These are phyloP conservation scores for Kandelia obovata DNA, from an alignment of 345 rosid species.

Conservation along the genomic window DNA sequence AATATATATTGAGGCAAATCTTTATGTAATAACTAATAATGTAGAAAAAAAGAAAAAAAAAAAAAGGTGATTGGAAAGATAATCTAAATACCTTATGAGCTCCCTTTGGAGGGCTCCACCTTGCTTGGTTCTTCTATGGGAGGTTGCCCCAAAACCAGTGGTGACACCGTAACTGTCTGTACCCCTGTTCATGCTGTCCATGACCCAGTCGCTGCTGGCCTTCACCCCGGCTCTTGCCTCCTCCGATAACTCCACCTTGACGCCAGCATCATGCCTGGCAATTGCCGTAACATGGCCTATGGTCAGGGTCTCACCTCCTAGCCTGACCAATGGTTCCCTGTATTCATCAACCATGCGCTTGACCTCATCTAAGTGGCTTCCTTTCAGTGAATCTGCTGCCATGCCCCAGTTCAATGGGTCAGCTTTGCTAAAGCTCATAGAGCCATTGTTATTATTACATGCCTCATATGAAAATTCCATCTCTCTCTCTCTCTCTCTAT, in stretches of 20 bases:
- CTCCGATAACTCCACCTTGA: constrained; percentile 22
- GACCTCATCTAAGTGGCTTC: constrained; percentile 85
- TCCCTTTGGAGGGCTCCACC: constrained; percentile 28
- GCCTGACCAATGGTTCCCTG: constrained; percentile 48
- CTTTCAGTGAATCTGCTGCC: constrained; percentile 64
- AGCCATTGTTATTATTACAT: background rate
- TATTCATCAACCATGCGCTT: constrained; percentile 65
- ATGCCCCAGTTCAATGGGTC: constrained; percentile 75
- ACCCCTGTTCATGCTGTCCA: constrained; percentile 22
- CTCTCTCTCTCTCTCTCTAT: background rate
- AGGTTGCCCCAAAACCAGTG: constrained; percentile 31
- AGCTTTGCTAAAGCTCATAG: background rate
- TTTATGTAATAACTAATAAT: background rate
- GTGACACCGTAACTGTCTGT: constrained; percentile 33
- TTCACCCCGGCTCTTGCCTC: constrained; percentile 12
- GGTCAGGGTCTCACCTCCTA: constrained; percentile 70
- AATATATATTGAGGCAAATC: no score
- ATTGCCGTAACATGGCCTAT: constrained; percentile 72
- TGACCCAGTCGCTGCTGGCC: constrained; percentile 32
- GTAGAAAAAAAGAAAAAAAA: background rate
- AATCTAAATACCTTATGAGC: constrained; percentile 20
- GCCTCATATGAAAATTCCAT: constrained; percentile 9
- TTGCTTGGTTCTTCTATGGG: constrained; percentile 28
- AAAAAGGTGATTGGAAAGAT: background rate
- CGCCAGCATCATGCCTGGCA: constrained; percentile 25